phyloP scores from a whole-genome alignment of 345 rosid species.

The Populus ilicifolia region DNA sequence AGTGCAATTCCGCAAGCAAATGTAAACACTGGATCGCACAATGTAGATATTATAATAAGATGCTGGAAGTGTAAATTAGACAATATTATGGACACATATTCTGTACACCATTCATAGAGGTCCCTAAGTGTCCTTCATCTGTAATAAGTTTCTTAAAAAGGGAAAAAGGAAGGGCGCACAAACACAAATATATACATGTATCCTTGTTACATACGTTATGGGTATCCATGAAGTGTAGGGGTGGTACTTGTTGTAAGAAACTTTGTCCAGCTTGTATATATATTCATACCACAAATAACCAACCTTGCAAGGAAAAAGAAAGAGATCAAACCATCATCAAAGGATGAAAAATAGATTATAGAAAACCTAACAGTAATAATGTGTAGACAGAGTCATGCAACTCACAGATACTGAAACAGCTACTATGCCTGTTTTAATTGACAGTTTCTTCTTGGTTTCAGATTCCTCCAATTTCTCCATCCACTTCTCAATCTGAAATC shows the following conservation, averaged over 20 bases:
- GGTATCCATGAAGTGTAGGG: slow-evolving; percentile 99
- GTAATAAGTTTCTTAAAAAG: not conserved
- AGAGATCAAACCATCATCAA: slow-evolving; percentile 5
- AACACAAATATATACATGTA: not conserved
- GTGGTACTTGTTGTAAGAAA: slow-evolving; percentile 85
- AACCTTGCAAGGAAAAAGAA: slow-evolving; percentile 44
- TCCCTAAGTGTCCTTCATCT: not conserved
- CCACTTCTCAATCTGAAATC: slow-evolving; percentile 85
- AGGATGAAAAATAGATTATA: slow-evolving; percentile 2
- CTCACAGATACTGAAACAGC: slow-evolving; percentile 54
- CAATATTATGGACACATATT: not conserved
- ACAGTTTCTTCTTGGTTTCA: slow-evolving; percentile 61
- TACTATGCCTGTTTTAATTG: slow-evolving; percentile 61
- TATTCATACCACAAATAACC: slow-evolving; percentile 91
- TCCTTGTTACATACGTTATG: slow-evolving; percentile 61
- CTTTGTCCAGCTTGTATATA: slow-evolving; percentile 88
- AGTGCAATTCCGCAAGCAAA: slow-evolving; percentile 81
- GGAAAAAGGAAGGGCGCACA: not conserved
- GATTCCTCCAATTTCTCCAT: slow-evolving; percentile 95
- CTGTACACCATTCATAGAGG: not conserved
- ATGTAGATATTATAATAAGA: slow-evolving; percentile 20
- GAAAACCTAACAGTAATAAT: slow-evolving; percentile 1
- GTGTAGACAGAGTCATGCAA: slow-evolving; percentile 19
- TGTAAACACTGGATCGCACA: slow-evolving; percentile 65
- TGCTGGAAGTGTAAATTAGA: not conserved